Evolutionary conservation across 2,329 filamentous ascomycete species (phyloP), one percentile per base, ranked within the genome.

Genomic region (Aspergillus sp.): DNA sequence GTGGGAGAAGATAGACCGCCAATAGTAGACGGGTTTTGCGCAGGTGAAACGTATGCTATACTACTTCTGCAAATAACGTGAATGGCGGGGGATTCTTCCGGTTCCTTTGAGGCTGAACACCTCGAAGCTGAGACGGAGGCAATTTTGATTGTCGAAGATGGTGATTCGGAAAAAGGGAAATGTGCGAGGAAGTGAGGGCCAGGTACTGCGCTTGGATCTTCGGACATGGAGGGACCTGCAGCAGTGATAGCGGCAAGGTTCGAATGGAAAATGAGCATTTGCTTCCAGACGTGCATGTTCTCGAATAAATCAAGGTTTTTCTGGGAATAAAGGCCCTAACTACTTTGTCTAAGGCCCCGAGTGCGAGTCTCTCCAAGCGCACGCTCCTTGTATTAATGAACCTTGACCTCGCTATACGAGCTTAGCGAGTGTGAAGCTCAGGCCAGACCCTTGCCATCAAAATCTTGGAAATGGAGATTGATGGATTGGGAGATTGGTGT

Each of bases 11-110:
- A 58, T 55, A 56, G 40, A 27, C 53, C 43, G 50, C 57, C 60
- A 56, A 57, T 31, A 54, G 40, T 51, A 62, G 55, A 56, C 59
- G 61, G 40, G 15, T 19, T 51, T 46, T 51, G 46, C 43, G 55
- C 51, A 56, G 39, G 45, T 64, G 57, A 65, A 59, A 62, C 64
- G 62, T 55, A 35, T 19, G 50, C 35, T 45, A 53, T 24, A 46
- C 56, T 57, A 54, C 33, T 55, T 61, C 47, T 60, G 35, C 39
- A 41, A 55, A 27, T 40, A 55, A 49, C 56, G 53, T 23, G n/a
- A 53, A 55, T 58, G 50, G 57, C 21, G 19, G 49, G 9, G 9
- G 17, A 24, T 12, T n/a, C 3, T 14, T 55, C 39, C 52, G 44
- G 19, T 46, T 41, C 43, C 45, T 37, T 45, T 21, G 9, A 17